These are phyloP conservation scores for Auricularia sp. DNA, from an alignment of 768 basidiomycete species.

Conservation along the genomic window DNA sequence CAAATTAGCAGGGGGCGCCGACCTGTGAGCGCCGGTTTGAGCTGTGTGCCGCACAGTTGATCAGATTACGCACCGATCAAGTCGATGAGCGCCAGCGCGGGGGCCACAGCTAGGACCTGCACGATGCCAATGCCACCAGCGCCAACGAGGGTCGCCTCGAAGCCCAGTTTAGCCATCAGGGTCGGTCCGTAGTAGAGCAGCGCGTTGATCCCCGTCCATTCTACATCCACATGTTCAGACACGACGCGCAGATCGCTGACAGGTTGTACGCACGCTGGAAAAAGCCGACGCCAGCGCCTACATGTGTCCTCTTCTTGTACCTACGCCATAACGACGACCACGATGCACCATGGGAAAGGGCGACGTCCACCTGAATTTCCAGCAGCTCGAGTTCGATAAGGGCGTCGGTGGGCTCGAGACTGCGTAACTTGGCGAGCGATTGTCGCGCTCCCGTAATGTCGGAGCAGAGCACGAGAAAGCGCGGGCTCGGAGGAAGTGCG, in stretches of 20 bases:
- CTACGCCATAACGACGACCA: slow-evolving; percentile 54
- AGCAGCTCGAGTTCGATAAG: slow-evolving; percentile 34
- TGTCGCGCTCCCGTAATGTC: slow-evolving; percentile 45
- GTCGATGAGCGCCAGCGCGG: slow-evolving; percentile 65
- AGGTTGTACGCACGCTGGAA: slow-evolving; percentile 52
- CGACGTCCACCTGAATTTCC: slow-evolving; percentile 1
- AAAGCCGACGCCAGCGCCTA: slow-evolving; percentile 68
- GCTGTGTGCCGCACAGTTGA: not conserved
- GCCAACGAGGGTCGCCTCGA: slow-evolving; percentile 53
- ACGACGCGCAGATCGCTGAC: slow-evolving; percentile 16
- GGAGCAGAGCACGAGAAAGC: slow-evolving; percentile 48
- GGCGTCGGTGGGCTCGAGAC: slow-evolving; percentile 36
- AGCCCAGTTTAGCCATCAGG: slow-evolving; percentile 52
- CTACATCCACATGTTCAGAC: slow-evolving; percentile 26
- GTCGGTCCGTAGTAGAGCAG: slow-evolving; percentile 75
- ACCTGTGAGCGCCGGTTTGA: slow-evolving; percentile 27
- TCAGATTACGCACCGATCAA: slow-evolving; percentile 35
- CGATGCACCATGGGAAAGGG: slow-evolving; percentile 27
- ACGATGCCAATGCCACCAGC: slow-evolving; percentile 73
- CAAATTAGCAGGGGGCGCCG: slow-evolving; percentile 54
- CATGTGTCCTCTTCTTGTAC: slow-evolving; percentile 51
- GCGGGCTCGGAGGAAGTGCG: slow-evolving; percentile 41
- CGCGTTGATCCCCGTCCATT: slow-evolving; percentile 85
- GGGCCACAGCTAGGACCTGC: slow-evolving; percentile 66
- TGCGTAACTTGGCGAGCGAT: slow-evolving; percentile 48